These are phyloP conservation scores for Mollisiaceae sp. DNA, from an alignment of 2,329 filamentous ascomycete species.

Conservation along the genomic window DNA sequence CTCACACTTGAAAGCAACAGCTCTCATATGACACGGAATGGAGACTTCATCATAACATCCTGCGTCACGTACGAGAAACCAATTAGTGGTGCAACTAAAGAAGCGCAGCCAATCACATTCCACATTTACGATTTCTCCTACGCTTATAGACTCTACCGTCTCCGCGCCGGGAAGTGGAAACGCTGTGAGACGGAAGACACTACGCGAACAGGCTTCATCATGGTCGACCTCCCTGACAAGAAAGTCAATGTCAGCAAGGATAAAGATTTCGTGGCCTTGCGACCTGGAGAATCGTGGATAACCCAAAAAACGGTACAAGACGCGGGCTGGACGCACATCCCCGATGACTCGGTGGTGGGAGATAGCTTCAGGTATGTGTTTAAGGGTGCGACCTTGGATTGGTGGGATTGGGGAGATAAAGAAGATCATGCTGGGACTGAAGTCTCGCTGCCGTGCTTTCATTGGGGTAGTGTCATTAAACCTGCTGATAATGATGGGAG, in stretches of 20 bases:
- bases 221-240: not conserved
- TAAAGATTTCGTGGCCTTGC: not conserved
- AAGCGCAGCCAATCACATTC: constrained; percentile 8
- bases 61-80: constrained; percentile 6
- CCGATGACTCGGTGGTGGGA: not conserved
- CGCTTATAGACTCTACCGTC: not conserved
- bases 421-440: constrained; percentile 3
- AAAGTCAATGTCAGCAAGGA: not conserved
- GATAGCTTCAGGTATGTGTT: not conserved
- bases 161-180: not conserved
- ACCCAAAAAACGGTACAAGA: not conserved
- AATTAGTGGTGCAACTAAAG: constrained; percentile 1
- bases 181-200: not conserved
- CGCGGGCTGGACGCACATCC: not conserved
- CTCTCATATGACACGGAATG: not conserved
- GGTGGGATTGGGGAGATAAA: constrained; percentile 4
- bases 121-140: constrained; percentile 1
- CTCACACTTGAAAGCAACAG: not conserved
- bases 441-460: not conserved
- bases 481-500: not conserved
- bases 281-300: not conserved
- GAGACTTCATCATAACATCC: not conserved
- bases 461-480: not conserved
- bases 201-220: not conserved
- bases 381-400: not conserved